A percentile compares a stretch with the other conserved stretches of the same genome.
These are phyloP conservation scores for Pichia sp. DNA, from an alignment of 1,139 yeast species.

Conservation along the genomic window DNA sequence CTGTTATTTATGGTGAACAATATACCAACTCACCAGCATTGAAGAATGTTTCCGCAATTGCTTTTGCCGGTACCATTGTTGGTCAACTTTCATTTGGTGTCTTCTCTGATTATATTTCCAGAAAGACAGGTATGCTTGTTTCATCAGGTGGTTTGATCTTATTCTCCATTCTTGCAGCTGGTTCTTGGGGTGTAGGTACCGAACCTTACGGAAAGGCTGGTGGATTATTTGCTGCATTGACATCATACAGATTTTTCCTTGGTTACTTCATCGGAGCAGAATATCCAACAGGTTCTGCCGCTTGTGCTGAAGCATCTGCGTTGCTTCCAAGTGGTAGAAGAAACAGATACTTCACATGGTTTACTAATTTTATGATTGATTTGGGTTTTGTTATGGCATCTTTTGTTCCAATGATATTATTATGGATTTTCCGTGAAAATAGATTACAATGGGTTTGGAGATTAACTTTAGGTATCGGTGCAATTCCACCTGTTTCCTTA, in stretches of 20 bases:
- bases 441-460: slow-evolving; percentile 87
- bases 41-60: slow-evolving; percentile 77
- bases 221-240: slow-evolving; percentile 76
- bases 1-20: slow-evolving; percentile 53
- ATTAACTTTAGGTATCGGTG: slow-evolving; percentile 81
- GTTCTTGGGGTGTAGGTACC: slow-evolving; percentile 71
- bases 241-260: slow-evolving; percentile 76
- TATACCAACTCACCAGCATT: slow-evolving; percentile 61
- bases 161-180: slow-evolving; percentile 73
- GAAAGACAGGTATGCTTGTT: slow-evolving; percentile 73
- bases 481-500: slow-evolving; percentile 72
- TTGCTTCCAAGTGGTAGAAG: slow-evolving; percentile 72
- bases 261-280: slow-evolving; percentile 86
- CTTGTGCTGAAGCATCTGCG: slow-evolving; percentile 87
- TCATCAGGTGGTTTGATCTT: slow-evolving; percentile 68
- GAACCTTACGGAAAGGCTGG: slow-evolving; percentile 38
- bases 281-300: slow-evolving; percentile 89
- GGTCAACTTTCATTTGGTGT: slow-evolving; percentile 80
- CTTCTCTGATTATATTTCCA: slow-evolving; percentile 67
- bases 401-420: slow-evolving; percentile 76
- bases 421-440: slow-evolving; percentile 70
- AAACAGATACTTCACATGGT: slow-evolving; percentile 84
- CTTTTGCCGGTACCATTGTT: slow-evolving; percentile 85
- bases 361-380: slow-evolving; percentile 86
- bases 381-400: slow-evolving; percentile 77